Evolutionary conservation across 108 stramenopile genomes (phyloP).

Genomic region (Cyclotella cryptica): DNA sequence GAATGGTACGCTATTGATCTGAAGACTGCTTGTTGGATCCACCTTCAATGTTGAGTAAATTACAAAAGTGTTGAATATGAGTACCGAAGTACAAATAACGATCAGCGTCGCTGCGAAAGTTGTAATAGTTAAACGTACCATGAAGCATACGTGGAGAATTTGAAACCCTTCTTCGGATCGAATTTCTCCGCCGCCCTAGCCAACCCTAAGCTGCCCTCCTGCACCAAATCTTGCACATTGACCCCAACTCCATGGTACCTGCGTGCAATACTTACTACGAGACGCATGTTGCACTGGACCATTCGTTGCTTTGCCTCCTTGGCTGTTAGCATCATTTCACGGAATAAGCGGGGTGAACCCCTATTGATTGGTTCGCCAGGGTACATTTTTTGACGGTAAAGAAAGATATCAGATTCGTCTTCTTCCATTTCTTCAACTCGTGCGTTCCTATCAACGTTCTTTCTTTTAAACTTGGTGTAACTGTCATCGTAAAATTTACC

Average conservation of each 20-base stretch:
- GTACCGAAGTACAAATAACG: not conserved
- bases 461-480: conserved; percentile 44
- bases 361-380: conserved; percentile 69
- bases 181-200: conserved; percentile 90
- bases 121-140: conserved; percentile 60
- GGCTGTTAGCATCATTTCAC: conserved; percentile 77
- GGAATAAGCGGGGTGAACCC: conserved; percentile 74
- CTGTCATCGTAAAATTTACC: conserved; percentile 72
- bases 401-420: conserved; percentile 46
- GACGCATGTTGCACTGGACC: conserved; percentile 93
- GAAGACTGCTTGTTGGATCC: conserved; percentile 93
- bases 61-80: not conserved
- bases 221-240: conserved; percentile 83
- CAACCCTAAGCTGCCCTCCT: conserved; percentile 90
- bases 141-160: conserved; percentile 91
- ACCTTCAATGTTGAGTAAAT: conserved; percentile 44
- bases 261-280: conserved; percentile 92
- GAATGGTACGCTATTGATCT: conserved; percentile 93
- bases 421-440: conserved; percentile 24
- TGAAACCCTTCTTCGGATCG: conserved; percentile 90
- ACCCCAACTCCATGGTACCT: conserved; percentile 90
- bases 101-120: not conserved
- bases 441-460: not conserved
- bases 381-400: conserved; percentile 34
- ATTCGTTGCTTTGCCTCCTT: conserved; percentile 89